Percentiles rank a stretch among this genome's conserved stretches.
These are phyloP conservation scores for Biscogniauxia mediterranea DNA, from an alignment of 2,329 filamentous ascomycete genomes.

Conservation along the genomic window DNA sequence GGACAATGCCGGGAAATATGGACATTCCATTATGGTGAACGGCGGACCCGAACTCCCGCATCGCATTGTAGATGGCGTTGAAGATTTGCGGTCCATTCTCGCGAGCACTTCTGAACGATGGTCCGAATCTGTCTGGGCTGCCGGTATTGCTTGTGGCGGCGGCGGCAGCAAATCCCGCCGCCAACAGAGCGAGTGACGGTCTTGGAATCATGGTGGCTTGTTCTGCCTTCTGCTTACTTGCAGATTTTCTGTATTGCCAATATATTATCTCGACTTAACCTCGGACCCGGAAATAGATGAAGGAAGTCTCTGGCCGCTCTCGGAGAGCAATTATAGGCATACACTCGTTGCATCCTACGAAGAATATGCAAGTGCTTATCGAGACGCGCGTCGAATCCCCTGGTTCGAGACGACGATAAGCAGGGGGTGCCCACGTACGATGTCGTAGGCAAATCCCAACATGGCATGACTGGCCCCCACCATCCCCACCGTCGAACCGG, in stretches of 20 bases:
- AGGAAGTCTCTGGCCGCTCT: not conserved
- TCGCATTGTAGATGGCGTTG: slow-evolving; percentile 69
- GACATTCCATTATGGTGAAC: slow-evolving; percentile 75
- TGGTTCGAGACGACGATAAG: not conserved
- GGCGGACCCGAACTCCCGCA: slow-evolving; percentile 72
- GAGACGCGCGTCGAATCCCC: not conserved
- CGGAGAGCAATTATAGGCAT: not conserved
- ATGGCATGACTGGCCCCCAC: not conserved
- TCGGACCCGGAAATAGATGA: not conserved
- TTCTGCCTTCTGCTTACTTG: not conserved
- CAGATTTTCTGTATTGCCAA: not conserved
- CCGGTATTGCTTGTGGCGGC: not conserved
- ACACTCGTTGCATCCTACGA: not conserved
- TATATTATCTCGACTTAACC: not conserved
- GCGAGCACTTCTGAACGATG: slow-evolving; percentile 38
- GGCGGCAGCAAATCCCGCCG: not conserved
- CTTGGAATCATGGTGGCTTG: not conserved
- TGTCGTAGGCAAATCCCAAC: not conserved
- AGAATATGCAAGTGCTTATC: not conserved
- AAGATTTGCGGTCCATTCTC: slow-evolving; percentile 65
- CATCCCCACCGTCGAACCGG: not conserved
- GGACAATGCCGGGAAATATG: slow-evolving; percentile 64
- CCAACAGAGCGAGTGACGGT: not conserved
- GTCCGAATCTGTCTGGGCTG: slow-evolving; percentile 26
- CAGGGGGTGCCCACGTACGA: not conserved